Conservation (phyloP, 2,329 filamentous ascomycete species). For the Zasmidium angulare region DNA sequence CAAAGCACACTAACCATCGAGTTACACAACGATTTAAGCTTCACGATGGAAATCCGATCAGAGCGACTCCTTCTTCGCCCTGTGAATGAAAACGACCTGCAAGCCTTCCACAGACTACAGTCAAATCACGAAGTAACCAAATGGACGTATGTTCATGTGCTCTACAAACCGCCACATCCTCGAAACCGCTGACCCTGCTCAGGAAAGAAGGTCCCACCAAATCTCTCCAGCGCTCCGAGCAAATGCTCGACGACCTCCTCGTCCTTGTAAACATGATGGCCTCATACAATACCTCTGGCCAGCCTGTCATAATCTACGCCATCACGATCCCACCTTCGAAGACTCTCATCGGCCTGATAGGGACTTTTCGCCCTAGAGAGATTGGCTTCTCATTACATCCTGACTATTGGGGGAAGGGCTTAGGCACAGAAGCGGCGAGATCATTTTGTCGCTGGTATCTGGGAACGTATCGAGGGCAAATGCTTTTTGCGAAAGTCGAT, state of each 20-base stretch:
- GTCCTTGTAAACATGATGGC: conserved; percentile 16
- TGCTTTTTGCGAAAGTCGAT: conserved; percentile 21
- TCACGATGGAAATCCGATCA: conserved; percentile 13
- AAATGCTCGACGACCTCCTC: conserved; percentile 24
- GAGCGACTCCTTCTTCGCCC: conserved; percentile 16
- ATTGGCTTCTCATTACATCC: conserved; percentile 22
- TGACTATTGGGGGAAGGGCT: conserved; percentile 19
- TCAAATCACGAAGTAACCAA: conserved; percentile 17
- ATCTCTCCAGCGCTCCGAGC: conserved; percentile 8
- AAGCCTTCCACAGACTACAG: conserved; percentile 19
- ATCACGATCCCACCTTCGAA: conserved; percentile 12
- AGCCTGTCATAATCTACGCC: conserved; percentile 18
- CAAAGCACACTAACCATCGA: background rate
- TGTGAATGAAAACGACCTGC: conserved; percentile 14
- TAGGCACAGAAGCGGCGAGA: conserved; percentile 15
- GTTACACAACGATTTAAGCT: background rate
- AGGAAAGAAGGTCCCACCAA: conserved; percentile 21
- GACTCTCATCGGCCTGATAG: conserved; percentile 18
- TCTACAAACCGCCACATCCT: background rate
- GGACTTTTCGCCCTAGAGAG: conserved; percentile 22
- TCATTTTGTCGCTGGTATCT: conserved; percentile 20
- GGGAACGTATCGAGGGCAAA: conserved; percentile 6
- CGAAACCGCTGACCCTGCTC: background rate
- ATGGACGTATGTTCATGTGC: conserved; percentile 15
- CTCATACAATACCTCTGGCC: background rate